Conservation (phyloP, 2,329 filamentous ascomycete genomes). For the Aspergillus brunneoviolaceus region DNA sequence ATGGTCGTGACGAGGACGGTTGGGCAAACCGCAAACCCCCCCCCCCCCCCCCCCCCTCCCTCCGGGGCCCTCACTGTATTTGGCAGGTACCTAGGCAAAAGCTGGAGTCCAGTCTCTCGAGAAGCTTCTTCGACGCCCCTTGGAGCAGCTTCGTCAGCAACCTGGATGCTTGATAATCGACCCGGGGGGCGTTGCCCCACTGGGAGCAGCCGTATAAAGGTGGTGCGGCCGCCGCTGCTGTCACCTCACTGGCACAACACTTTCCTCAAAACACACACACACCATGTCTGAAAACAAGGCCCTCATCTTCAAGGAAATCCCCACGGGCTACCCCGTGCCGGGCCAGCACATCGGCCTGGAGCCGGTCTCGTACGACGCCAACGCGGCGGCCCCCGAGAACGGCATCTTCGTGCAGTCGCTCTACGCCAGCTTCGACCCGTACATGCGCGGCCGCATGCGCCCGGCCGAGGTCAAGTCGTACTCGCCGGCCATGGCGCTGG, state of each 20-base stretch:
- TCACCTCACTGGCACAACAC: not conserved
- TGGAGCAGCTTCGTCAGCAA: not conserved
- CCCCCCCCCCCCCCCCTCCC: not conserved
- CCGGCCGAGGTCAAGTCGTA: conserved; percentile 65
- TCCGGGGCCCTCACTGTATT: not conserved
- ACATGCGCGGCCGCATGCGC: conserved; percentile 79
- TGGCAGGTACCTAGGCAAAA: not conserved
- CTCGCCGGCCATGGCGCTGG: conserved; percentile 60
- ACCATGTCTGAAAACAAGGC: conserved; percentile 63
- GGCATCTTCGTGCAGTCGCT: conserved; percentile 69
- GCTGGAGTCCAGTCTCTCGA: not conserved
- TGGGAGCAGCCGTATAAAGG: not conserved
- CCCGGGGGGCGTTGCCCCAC: not conserved
- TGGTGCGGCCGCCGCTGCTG: not conserved
- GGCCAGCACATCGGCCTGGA: conserved; percentile 72
- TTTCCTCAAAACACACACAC: not conserved
- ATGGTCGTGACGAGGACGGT: not conserved
- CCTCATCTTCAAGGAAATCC: conserved; percentile 70
- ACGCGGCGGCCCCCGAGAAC: conserved; percentile 56
- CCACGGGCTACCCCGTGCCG: conserved; percentile 64
- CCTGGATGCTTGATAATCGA: not conserved
- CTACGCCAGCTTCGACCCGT: conserved; percentile 79
- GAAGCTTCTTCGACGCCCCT: not conserved
- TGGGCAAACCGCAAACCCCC: not conserved
- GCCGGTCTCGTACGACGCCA: conserved; percentile 64